Conservation (phyloP, 306 rosid genomes). For the Alnus glutinosa region DNA sequence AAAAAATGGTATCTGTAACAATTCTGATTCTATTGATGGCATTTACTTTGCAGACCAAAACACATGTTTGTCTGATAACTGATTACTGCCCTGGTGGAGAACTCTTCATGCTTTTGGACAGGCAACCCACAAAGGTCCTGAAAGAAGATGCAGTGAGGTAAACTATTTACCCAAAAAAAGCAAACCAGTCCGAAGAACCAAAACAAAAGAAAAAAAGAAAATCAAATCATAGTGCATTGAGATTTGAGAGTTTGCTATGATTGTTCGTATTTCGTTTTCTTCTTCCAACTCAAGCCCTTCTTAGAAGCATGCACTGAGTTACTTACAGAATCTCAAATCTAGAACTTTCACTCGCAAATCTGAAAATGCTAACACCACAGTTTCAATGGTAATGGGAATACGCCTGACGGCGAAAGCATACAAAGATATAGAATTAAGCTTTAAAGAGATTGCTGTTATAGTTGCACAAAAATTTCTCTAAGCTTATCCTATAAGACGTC, state of each 20-base stretch:
- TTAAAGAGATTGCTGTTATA: neutral
- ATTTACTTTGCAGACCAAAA: slow-evolving; percentile 71
- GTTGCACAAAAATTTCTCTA: neutral
- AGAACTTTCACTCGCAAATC: too few relatives aligned
- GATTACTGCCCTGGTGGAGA: slow-evolving; percentile 97
- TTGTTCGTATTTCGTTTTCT: too few relatives aligned
- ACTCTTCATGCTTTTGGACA: slow-evolving; percentile 84
- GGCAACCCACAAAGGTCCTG: slow-evolving; percentile 81
- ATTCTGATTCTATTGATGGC: neutral
- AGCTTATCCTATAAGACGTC: neutral
- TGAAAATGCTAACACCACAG: too few relatives aligned
- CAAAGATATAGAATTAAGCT: neutral
- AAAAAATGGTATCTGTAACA: neutral
- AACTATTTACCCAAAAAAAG: neutral
- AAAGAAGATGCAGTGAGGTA: slow-evolving; percentile 94
- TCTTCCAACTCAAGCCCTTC: too few relatives aligned
- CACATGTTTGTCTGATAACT: slow-evolving; percentile 94
- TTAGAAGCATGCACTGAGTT: too few relatives aligned
- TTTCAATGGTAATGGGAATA: too few relatives aligned
- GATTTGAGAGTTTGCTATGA: neutral
- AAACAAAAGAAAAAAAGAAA: neutral
- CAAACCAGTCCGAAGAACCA: neutral
- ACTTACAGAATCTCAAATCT: too few relatives aligned
- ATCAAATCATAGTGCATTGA: neutral
- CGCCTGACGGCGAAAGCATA: too few relatives aligned